Evolutionary conservation across 2,329 filamentous ascomycete genomes (phyloP).

Genomic region (Fusarium fracticaudum): DNA sequence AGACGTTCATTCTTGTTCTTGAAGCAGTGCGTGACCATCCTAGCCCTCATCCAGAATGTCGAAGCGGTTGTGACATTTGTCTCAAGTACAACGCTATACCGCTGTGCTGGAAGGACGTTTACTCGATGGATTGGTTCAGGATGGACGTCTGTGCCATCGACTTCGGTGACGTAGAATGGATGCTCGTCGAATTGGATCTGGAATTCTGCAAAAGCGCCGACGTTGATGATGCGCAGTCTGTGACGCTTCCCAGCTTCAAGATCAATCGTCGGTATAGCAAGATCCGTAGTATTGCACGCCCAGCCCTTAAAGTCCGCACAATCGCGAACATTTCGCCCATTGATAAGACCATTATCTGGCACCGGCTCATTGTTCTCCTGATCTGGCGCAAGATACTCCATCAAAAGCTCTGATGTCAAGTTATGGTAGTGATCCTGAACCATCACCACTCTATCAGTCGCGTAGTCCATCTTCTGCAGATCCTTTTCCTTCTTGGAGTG

Average conservation of each 20-base stretch:
- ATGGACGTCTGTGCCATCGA: slow-evolving; percentile 74
- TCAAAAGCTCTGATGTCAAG: slow-evolving; percentile 58
- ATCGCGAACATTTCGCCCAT: slow-evolving; percentile 56
- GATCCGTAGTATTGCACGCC: slow-evolving; percentile 55
- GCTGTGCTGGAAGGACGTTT: slow-evolving; percentile 74
- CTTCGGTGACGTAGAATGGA: slow-evolving; percentile 70
- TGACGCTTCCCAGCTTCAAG: slow-evolving; percentile 67
- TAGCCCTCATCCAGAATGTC: slow-evolving; percentile 72
- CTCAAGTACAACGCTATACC: slow-evolving; percentile 73
- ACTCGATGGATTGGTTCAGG: slow-evolving; percentile 68
- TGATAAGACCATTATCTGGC: slow-evolving; percentile 72
- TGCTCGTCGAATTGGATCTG: slow-evolving; percentile 78
- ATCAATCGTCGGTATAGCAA: slow-evolving; percentile 53
- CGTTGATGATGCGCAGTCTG: slow-evolving; percentile 74
- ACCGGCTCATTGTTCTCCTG: slow-evolving; percentile 71
- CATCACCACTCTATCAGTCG: slow-evolving; percentile 68
- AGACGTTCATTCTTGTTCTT: slow-evolving; percentile 45
- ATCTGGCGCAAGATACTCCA: slow-evolving; percentile 64
- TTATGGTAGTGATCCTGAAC: slow-evolving; percentile 81
- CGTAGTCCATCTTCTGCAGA: slow-evolving; percentile 44
- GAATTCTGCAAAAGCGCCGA: slow-evolving; percentile 76
- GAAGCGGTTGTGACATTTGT: slow-evolving; percentile 63
- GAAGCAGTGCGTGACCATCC: slow-evolving; percentile 54
- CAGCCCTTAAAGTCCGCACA: slow-evolving; percentile 50
- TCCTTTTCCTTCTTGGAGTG: slow-evolving; percentile 60